These are phyloP conservation scores for Suhomyces terraborum DNA, from an alignment of 1,139 yeast species.

Conservation along the genomic window DNA sequence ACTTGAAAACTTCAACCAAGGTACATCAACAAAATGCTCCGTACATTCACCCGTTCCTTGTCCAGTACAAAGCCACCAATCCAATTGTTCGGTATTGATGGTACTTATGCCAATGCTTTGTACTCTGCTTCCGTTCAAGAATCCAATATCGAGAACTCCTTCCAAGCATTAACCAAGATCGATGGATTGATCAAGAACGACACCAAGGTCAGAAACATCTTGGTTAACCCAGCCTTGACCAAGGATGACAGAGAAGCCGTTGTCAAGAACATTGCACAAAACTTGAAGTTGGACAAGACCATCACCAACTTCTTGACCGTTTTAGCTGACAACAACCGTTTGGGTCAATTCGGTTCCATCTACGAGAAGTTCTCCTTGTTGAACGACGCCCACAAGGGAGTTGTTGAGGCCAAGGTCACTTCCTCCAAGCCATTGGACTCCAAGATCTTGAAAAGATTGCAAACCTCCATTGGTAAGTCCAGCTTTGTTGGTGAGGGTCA, in stretches of 20 bases:
- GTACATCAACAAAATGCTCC: constrained; percentile 33
- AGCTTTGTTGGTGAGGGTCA: constrained; percentile 82
- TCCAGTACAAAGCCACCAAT: constrained; percentile 86
- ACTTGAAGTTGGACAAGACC: constrained; percentile 68
- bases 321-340: constrained; percentile 94
- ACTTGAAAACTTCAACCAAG: constrained; percentile 6
- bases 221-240: constrained; percentile 84
- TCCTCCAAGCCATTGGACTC: constrained; percentile 85
- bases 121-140: constrained; percentile 90
- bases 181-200: constrained; percentile 61
- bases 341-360: constrained; percentile 65
- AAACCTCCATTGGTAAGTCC: constrained; percentile 75
- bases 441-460: constrained; percentile 76
- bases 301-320: constrained; percentile 80
- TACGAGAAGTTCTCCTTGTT: constrained; percentile 73
- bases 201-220: constrained; percentile 58
- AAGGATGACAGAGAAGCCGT: constrained; percentile 72
- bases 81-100: constrained; percentile 93
- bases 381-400: constrained; percentile 87
- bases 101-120: constrained; percentile 94
- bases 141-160: constrained; percentile 73
- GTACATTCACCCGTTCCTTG: constrained; percentile 70
- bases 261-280: constrained; percentile 59
- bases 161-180: constrained; percentile 64
- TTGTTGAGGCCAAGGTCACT: constrained; percentile 91